These are phyloP conservation scores for Pseudogymnoascus sp. DNA, from an alignment of 2,329 filamentous ascomycete species.

Conservation along the genomic window DNA sequence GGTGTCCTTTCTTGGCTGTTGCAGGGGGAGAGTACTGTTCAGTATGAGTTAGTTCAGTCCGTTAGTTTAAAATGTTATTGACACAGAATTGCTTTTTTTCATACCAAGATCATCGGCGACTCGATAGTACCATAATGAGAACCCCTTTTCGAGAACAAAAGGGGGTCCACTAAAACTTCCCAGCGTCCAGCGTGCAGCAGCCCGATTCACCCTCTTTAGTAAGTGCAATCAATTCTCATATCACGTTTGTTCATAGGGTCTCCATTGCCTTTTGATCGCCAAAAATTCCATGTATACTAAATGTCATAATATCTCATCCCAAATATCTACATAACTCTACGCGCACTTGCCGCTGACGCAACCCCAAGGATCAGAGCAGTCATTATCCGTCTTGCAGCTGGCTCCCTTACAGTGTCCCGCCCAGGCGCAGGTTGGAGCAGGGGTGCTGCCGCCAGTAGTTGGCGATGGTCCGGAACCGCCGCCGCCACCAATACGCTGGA, in stretches of 20 bases:
- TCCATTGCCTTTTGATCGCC: background rate
- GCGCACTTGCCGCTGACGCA: constrained; percentile 14
- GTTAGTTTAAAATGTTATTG: background rate
- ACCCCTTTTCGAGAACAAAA: background rate
- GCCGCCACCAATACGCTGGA: constrained; percentile 30
- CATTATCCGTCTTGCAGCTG: constrained; percentile 12
- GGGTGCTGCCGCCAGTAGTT: background rate
- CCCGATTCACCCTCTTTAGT: background rate
- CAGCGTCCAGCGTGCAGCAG: background rate
- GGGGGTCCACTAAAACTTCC: background rate
- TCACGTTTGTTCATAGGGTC: background rate
- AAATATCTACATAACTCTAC: background rate
- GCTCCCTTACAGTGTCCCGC: constrained; percentile 16
- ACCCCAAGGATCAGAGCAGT: constrained; percentile 15
- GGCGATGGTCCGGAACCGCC: constrained; percentile 5
- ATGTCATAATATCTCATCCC: background rate
- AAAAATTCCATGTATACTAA: background rate
- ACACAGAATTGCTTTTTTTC: background rate
- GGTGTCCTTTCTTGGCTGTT: background rate
- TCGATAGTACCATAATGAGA: background rate
- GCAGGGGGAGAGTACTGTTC: background rate
- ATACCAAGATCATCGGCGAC: background rate
- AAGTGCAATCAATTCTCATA: background rate
- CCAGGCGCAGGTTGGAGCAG: constrained; percentile 14
- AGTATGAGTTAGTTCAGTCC: background rate